These are phyloP conservation scores for Podospora australis DNA, from an alignment of 495 filamentous ascomycete species.

Conservation along the genomic window DNA sequence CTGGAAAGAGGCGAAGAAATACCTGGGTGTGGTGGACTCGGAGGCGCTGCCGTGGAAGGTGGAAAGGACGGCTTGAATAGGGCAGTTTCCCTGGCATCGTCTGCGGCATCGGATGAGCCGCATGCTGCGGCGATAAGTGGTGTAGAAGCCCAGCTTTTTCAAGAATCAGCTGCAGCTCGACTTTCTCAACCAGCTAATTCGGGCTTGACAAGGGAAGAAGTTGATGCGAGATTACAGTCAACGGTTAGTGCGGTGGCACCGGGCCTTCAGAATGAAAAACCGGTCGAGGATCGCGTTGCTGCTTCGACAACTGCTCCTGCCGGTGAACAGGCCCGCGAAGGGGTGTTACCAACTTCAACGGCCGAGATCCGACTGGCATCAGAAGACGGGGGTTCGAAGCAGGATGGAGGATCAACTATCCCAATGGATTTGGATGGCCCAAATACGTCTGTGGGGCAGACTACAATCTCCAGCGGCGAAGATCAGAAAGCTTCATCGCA, in stretches of 20 bases:
- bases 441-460: no score
- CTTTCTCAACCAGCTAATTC: slow-evolving; percentile 3
- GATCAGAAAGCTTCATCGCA: background rate
- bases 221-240: background rate
- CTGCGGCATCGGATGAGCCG: slow-evolving; percentile 7
- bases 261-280: background rate
- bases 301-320: background rate
- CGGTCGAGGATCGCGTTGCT: background rate
- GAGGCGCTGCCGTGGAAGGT: slow-evolving; percentile 2
- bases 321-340: background rate
- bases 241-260: background rate
- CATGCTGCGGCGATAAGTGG: slow-evolving; percentile 12
- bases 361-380: background rate
- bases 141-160: slow-evolving; percentile 36
- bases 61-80: slow-evolving; percentile 7
- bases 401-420: background rate
- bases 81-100: slow-evolving; percentile 5
- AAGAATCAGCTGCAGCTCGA: slow-evolving; percentile 31
- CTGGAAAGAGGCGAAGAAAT: slow-evolving; percentile 29
- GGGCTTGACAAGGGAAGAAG: background rate
- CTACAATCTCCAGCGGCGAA: background rate
- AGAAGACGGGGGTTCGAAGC: no score
- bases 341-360: background rate
- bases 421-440: background rate
- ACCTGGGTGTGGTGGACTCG: background rate